Base-by-base conservation (phyloP, 2,329 filamentous ascomycete species). In the Hirsutella minnesotensis region DNA sequence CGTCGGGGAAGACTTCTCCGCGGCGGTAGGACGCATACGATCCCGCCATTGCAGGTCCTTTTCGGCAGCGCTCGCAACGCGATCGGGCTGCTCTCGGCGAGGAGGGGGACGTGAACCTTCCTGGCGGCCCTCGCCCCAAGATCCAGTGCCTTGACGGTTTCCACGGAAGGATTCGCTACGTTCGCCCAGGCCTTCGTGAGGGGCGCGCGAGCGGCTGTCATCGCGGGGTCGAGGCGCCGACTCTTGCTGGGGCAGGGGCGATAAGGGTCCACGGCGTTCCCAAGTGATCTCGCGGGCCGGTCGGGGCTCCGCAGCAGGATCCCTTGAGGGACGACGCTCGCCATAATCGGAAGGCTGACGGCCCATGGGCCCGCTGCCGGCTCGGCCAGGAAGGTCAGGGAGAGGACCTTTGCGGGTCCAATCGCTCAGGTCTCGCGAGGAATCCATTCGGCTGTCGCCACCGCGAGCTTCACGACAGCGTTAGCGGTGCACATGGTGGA, bases 371-470 rank as follows among this genome's bases (percentile, higher is more conserved):
- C 24, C 24, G 33, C 33, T 35, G 33, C 15, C 15, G 15, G 15
- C 9, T 18, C 73, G 66, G 43, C 67, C 64, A 38, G 83, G 81
- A 24, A 84, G 66, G 53, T 88, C 84, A 48, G 85, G 80, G 43
- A 94, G 77, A 49, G 90, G 90, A 12, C 92, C 92, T 66, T 89
- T 92, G 60, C 92, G 86, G 55, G 84, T 85, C 90, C 92, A 96
- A 66, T 92, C 86, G 53, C 77, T 79, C 54, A 95, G 75, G 53
- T 94, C 88, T 55, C 89, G 83, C 48, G 73, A 75, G 47, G 66
- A 69, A 42, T 94, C 88, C 48, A 55, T 64, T 58, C 67, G 64
- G 43, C 64, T 58, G 30, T 75, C 77, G 56, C 87, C 79, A 43
- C 92, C 87, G 70, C 94, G 94, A 61, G 89, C 89, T 95, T 55